Evolutionary conservation across 2,329 filamentous ascomycete genomes (phyloP).

Genomic region (Magnaporthiopsis rhizophila): DNA sequence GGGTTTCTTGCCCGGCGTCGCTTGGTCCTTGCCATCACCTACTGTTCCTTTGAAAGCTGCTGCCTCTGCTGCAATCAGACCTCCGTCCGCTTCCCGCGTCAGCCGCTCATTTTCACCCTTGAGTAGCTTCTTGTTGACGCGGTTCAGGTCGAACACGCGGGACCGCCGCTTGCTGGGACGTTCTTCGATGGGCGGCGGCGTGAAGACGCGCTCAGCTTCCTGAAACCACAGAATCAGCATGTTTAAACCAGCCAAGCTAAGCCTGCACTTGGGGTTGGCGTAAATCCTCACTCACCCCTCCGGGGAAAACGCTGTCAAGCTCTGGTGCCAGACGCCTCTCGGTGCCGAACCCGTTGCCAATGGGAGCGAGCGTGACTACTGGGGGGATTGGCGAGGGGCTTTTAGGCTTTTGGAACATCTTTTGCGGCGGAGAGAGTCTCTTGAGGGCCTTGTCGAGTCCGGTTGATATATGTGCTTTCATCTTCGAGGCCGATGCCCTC

Average conservation of each 20-base stretch:
- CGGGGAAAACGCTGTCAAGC: neutral
- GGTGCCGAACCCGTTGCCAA: neutral
- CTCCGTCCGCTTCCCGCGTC: neutral
- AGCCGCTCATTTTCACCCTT: neutral
- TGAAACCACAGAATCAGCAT: neutral
- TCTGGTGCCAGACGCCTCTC: neutral
- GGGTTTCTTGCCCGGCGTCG: too few relatives aligned
- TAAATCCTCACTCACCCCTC: neutral
- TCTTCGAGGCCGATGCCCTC: neutral
- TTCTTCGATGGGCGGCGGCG: neutral
- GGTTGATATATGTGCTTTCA: neutral
- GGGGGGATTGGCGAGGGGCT: neutral
- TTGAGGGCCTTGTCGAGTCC: neutral
- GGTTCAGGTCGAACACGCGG: neutral
- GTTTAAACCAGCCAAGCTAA: too few relatives aligned
- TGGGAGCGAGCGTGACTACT: neutral
- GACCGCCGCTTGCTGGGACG: neutral
- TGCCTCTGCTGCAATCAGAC: neutral
- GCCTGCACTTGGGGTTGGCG: too few relatives aligned
- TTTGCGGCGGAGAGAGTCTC: neutral
- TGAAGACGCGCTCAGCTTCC: neutral
- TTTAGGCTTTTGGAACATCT: neutral
- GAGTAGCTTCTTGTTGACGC: neutral
- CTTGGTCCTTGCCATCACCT: neutral
- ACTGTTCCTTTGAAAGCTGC: neutral